Base-by-base conservation (phyloP, 352 stramenopile species). In the Phytopythium vexans region DNA sequence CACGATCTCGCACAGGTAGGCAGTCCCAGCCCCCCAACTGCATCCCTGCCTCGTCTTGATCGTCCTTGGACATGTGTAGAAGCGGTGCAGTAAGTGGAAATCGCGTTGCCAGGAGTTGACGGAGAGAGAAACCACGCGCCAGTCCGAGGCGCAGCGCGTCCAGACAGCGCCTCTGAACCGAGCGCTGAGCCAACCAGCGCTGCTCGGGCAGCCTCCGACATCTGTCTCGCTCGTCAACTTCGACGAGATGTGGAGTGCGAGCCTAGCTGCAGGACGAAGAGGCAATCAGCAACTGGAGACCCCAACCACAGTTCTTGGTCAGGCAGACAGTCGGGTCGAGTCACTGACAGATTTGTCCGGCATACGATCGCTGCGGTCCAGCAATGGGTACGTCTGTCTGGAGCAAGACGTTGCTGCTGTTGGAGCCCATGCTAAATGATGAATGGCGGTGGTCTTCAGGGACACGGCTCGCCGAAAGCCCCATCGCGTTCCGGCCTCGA, bases 21-120 rank as follows among this genome's bases (percentile, higher is more conserved):
- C n/a, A 21, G 12, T 48, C 34, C 3, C 12, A 49, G 8, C 3
- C 4, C 41, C 15, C 27, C 3, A 1, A 41, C 21, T 14, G 12
- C n/a, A 44, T 47, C 40, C 14, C 16, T 40, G 31, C 15, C 6
- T 39, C 38, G 44, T 9, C 33, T 56, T 36, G 10, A 10, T 12
- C n/a, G 32, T 43, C 10, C 16, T 49, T 41, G 27, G 27, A 8
- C 15, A 41, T 10, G 39, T 38, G 3, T 15, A 90, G 70, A 88
- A 88, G 68, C 80, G 80, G 12, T 82, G 72, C 47, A 54, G 67
- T 50, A 90, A 90, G 55, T 90, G 80, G 80, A 90, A 88, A 52
- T 62, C 66, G 38, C 66, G 75, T 9, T 88, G 66, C 38, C 50
- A 78, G 16, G 73, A 80, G 6, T 60, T 88, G 8, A 70, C 66